Conservation (phyloP, 2,329 filamentous ascomycete species). For the Hawksworthiomyces lignivorus region DNA sequence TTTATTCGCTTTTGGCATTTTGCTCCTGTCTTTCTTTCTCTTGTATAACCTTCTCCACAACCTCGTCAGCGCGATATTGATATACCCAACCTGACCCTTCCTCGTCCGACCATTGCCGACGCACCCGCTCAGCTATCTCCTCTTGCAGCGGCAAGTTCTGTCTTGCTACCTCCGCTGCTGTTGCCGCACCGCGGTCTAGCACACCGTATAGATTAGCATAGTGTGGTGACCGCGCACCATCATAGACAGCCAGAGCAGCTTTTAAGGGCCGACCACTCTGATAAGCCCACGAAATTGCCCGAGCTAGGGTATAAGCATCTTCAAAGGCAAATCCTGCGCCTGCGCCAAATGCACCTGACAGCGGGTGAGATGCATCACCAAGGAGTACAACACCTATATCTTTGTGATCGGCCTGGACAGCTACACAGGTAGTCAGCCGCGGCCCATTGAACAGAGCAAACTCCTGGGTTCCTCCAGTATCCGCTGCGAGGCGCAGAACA, state of each 20-base stretch:
- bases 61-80: constrained; percentile 9
- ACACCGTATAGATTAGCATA: constrained; percentile 14
- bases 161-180: constrained; percentile 1
- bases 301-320: constrained; percentile 14
- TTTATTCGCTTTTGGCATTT: no score
- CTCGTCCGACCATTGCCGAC: constrained; percentile 4
- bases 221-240: constrained; percentile 13
- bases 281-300: constrained; percentile 11
- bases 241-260: constrained; percentile 11
- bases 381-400: constrained; percentile 33
- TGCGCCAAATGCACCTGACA: constrained; percentile 19
- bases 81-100: constrained; percentile 12
- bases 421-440: constrained; percentile 21
- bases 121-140: constrained; percentile 12
- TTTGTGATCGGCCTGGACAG: neutral
- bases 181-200: constrained; percentile 6
- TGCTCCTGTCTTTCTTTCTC: neutral
- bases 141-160: constrained; percentile 12
- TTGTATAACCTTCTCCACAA: constrained; percentile 8
- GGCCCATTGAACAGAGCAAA: constrained; percentile 24
- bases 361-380: constrained; percentile 43
- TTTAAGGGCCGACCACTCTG: neutral
- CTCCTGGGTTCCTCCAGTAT: constrained; percentile 16
- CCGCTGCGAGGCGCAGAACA: constrained; percentile 20
- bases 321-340: constrained; percentile 16